A percentile compares a stretch with the other conserved stretches of the same genome.
phyloP scores from a whole-genome alignment of 2,329 filamentous ascomycete species.

The Pseudogymnoascus sp. region DNA sequence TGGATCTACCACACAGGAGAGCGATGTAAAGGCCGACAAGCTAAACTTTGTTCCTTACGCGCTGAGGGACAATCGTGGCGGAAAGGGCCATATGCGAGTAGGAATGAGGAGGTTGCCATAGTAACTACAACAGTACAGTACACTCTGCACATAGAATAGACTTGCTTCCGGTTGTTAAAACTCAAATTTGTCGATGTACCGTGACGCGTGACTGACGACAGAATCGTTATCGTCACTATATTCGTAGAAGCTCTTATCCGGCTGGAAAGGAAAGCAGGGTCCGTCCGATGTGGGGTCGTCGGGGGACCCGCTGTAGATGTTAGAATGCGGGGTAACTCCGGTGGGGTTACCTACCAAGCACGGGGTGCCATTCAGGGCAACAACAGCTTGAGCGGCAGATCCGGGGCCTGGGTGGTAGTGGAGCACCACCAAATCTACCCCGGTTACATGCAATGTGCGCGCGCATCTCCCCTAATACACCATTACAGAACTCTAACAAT shows the following conservation, averaged over 20 bases:
- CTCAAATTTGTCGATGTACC: background rate
- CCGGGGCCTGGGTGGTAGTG: too few species aligned
- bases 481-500: background rate
- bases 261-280: background rate
- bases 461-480: background rate
- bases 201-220: background rate
- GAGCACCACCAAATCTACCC: background rate
- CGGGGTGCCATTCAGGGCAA: too few species aligned
- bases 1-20: slow-evolving; percentile 11
- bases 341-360: background rate
- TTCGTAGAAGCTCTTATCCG: background rate
- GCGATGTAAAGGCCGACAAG: slow-evolving; percentile 24
- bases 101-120: slow-evolving; percentile 22
- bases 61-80: slow-evolving; percentile 46
- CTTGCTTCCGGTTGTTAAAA: background rate
- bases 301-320: background rate
- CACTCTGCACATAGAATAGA: background rate
- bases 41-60: slow-evolving; percentile 49
- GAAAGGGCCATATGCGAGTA: slow-evolving; percentile 48
- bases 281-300: background rate
- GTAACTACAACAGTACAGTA: background rate
- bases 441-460: too few species aligned
- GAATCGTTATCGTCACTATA: background rate
- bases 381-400: too few species aligned
- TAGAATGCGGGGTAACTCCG: background rate